These are phyloP conservation scores for Nemania abortiva DNA, from an alignment of 2,329 filamentous ascomycete species.

Conservation along the genomic window DNA sequence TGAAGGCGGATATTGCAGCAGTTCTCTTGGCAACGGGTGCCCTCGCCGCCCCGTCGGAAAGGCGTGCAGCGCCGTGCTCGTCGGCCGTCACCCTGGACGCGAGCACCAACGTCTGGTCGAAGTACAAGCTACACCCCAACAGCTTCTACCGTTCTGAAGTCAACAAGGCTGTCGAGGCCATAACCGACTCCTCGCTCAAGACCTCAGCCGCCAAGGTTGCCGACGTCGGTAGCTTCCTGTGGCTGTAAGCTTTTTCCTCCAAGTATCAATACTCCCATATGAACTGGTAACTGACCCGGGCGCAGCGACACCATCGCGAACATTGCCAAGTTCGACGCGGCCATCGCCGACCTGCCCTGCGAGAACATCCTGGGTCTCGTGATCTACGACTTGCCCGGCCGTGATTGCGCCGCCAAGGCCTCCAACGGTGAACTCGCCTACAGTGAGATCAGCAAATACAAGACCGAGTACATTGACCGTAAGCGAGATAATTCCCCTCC, in stretches of 20 bases:
- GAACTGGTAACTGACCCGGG: conserved; percentile 24
- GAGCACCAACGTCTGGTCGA: conserved; percentile 49
- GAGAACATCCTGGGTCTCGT: conserved; percentile 61
- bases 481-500: conserved; percentile 28
- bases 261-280: not conserved
- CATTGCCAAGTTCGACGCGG: conserved; percentile 61
- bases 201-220: conserved; percentile 65
- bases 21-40: conserved; percentile 49
- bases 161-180: conserved; percentile 44
- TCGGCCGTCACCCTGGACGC: conserved; percentile 50
- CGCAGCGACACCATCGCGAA: conserved; percentile 64
- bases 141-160: conserved; percentile 51
- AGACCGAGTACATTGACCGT: conserved; percentile 65
- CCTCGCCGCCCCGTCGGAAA: conserved; percentile 48
- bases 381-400: conserved; percentile 70
- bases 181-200: conserved; percentile 63
- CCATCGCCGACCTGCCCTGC: conserved; percentile 60
- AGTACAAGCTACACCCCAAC: conserved; percentile 51
- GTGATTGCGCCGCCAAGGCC: conserved; percentile 69
- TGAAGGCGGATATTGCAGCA: conserved; percentile 49
- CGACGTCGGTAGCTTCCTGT: conserved; percentile 67
- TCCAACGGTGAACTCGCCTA: conserved; percentile 70
- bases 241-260: conserved; percentile 58
- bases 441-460: conserved; percentile 64
- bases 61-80: conserved; percentile 43